Base-by-base conservation (phyloP, 2,329 filamentous ascomycete genomes). In the Lachnellula subtilissima region DNA sequence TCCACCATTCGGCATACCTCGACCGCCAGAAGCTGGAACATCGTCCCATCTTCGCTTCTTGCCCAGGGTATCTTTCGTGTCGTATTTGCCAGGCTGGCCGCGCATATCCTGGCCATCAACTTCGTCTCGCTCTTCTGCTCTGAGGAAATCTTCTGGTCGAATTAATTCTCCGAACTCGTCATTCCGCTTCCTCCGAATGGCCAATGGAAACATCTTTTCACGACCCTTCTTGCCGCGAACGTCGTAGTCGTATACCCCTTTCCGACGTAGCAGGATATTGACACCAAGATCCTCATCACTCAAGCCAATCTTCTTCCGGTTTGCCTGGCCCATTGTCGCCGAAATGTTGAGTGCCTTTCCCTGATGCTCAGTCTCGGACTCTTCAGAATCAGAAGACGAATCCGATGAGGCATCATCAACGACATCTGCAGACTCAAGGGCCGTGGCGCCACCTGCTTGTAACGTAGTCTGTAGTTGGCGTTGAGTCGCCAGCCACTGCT, bases 21-120 rank as follows among this genome's bases (percentile, higher is more conserved):
- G 73, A 47, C 71, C 73, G 48, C 71, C 73, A 32, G 67, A 69
- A 9, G 75, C 67, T 2, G 75, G 78, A 22, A 83, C 75, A 58
- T 95, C 91, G 62, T 93, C 89, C 91, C 93, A 97, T 72, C 91
- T 95, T 58, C 94, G 84, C 74, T 99, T 99, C 75, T 93, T 92
- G 17, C 93, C 94, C 19, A 96, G 80, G 47, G 82, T 82, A 51
- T 83, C 83, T 61, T 87, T 78, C 28, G 66, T 69, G 42, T 78
- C 77, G 12, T 72, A 73, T 56, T 79, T 78, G 14, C 76, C 76
- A 15, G 73, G 66, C 36, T 80, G 76, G 32, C 79, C 76, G 37
- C 77, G 77, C 55, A 83, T 75, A 49, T 86, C 84, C 51, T 86
- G 82, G 12, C 82, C 83, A 42, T 89, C 87, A 17, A 83, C 79